phyloP scores from a whole-genome alignment of 2,329 filamentous ascomycete species.

The Alternaria triticimaculans region DNA sequence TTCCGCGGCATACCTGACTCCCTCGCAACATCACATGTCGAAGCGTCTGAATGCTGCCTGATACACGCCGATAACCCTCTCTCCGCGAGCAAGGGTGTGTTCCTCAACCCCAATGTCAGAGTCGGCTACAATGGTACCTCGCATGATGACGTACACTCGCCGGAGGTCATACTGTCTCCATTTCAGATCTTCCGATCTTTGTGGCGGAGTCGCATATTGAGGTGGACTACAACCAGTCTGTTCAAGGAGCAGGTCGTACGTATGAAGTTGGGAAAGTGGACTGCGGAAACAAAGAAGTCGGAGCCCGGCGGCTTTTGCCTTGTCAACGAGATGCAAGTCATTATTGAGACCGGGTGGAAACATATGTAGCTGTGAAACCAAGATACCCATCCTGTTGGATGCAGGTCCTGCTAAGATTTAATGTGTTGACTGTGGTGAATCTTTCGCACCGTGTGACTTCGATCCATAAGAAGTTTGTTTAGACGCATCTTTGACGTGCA shows the following conservation, averaged over 20 bases:
- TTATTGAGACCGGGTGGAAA: slow-evolving; percentile 45
- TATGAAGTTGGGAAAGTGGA: slow-evolving; percentile 17
- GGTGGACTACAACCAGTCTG: slow-evolving; percentile 13
- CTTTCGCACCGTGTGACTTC: not conserved
- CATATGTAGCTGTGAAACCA: slow-evolving; percentile 33
- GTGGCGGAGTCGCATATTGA: slow-evolving; percentile 19
- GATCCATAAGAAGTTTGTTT: not conserved
- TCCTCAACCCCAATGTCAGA: slow-evolving; percentile 71
- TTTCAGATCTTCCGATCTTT: slow-evolving; percentile 14
- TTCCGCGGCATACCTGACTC: slow-evolving; percentile 71
- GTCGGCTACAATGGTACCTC: slow-evolving; percentile 65
- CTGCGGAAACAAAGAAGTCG: slow-evolving; percentile 1
- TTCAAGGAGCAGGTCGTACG: slow-evolving; percentile 19
- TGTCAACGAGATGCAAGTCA: slow-evolving; percentile 50
- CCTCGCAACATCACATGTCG: slow-evolving; percentile 67
- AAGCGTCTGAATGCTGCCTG: slow-evolving; percentile 81
- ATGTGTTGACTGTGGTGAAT: not conserved
- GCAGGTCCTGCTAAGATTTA: not conserved
- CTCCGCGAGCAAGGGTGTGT: slow-evolving; percentile 62
- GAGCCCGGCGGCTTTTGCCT: slow-evolving; percentile 44
- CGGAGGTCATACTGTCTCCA: slow-evolving; percentile 14
- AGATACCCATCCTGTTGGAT: not conserved
- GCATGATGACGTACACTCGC: slow-evolving; percentile 27
- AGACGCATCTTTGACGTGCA: not conserved
- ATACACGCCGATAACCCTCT: slow-evolving; percentile 75